Base-by-base conservation (phyloP, 2,329 filamentous ascomycete genomes). In the Orbilia javanica region DNA sequence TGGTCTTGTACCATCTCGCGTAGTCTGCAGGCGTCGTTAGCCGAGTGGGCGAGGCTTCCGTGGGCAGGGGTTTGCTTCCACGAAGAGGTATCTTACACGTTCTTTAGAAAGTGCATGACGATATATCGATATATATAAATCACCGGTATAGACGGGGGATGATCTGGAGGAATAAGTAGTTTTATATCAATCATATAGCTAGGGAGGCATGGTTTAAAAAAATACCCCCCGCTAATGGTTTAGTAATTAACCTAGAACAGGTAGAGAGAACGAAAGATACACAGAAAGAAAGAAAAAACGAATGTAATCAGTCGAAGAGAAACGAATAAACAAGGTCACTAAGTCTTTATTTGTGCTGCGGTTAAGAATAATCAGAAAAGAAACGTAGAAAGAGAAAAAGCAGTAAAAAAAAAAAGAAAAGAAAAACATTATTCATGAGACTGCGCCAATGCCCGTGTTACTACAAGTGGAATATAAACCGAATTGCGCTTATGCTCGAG, bases 401-500 rank as follows among this genome's bases (percentile, higher is more conserved):
- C 44, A 36, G 62, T 31, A 42, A 66, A 53, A 42, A 50, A 27
- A 52, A 55, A 29, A 55, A n/a, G 34, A 34, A 65, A 27, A 46
- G 20, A 62, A 27, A 72, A 72, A 66, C 70, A 63, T 72, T 62
- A 65, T 71, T 77, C 66, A 72, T 67, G 66, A 78, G 67, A 72
- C 74, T 78, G 63, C 74, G 74, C 74, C 74, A 64, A 68, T 78
- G 67, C 74, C 74, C 74, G 53, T 70, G 53, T 60, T 70, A 55
- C 55, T 57, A 69, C 52, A 69, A 69, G 65, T 60, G 50, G 65
- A 69, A 78, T 67, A 55, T 66, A 72, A 78, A 67, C 52, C 50
- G 62, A 72, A 70, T 71, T 78, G 48, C 74, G 74, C 74, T 72
- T 39, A 78, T 78, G 74, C 74, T 72, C 46, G 65, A 67, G 66